These are phyloP conservation scores for Tritrichomonas musculus DNA, from an alignment of 208 protist genomes.

Conservation along the genomic window DNA sequence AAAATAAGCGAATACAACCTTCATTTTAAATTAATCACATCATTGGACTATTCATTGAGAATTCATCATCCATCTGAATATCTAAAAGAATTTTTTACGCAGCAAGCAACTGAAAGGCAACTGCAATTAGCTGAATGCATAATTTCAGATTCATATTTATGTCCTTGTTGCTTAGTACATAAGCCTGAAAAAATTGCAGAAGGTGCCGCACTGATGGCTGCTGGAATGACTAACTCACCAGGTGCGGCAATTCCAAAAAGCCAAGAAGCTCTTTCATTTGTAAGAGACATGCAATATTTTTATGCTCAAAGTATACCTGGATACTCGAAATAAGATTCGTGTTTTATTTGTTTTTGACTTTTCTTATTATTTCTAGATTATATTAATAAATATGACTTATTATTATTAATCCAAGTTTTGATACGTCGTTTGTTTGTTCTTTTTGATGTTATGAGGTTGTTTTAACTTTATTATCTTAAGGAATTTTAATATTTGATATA, in stretches of 20 bases:
- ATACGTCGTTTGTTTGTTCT: too few species aligned
- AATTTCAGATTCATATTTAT: not conserved
- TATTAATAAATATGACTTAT: too few species aligned
- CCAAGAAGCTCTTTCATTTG: not conserved
- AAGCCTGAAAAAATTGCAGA: not conserved
- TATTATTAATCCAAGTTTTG: too few species aligned
- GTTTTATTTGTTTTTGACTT: too few species aligned
- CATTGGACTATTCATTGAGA: not conserved
- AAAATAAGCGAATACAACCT: not conserved
- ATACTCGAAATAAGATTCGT: too few species aligned
- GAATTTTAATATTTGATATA: too few species aligned
- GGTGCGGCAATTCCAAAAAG: not conserved
- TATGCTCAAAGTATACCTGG: not conserved
- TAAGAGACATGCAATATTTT: slow-evolving; percentile 9
- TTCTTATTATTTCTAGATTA: too few species aligned
- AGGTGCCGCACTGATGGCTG: not conserved
- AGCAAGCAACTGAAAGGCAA: not conserved
- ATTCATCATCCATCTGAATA: slow-evolving; percentile 28
- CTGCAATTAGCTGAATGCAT: not conserved
- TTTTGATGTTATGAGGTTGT: too few species aligned
- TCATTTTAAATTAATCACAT: not conserved
- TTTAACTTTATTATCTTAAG: too few species aligned
- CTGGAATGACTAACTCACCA: not conserved
- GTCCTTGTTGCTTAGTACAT: not conserved
- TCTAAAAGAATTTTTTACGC: not conserved